phyloP scores from a whole-genome alignment of 495 filamentous ascomycete genomes.

The Parmelia sp. region DNA sequence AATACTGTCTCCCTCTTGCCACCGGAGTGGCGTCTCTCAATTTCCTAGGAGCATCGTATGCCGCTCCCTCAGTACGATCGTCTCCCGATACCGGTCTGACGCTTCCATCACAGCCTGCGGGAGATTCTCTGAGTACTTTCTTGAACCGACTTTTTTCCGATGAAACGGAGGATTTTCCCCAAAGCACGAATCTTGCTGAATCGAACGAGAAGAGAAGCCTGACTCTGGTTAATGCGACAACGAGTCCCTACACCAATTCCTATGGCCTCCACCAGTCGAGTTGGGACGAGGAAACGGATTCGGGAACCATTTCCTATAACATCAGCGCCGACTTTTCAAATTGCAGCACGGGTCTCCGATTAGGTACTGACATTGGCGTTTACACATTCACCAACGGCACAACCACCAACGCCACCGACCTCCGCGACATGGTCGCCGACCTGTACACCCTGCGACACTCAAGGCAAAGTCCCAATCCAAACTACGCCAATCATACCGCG shows the following conservation, averaged over 20 bases:
- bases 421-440: conserved; percentile 12
- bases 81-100: neutral
- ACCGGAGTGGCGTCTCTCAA: neutral
- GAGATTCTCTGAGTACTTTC: neutral
- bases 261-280: conserved; percentile 12
- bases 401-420: conserved; percentile 6
- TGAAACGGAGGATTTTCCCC: neutral
- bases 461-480: neutral
- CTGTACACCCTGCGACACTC: conserved; percentile 12
- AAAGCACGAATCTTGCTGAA: neutral
- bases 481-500: conserved; percentile 17
- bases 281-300: conserved; percentile 7
- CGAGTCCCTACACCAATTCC: neutral
- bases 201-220: neutral
- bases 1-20: neutral
- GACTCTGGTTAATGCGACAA: neutral
- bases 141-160: neutral
- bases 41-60: neutral
- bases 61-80: neutral
- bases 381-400: conserved; percentile 18
- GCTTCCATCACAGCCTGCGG: neutral
- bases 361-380: conserved; percentile 6
- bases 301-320: conserved; percentile 8
- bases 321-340: conserved; percentile 16
- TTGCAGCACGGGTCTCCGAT: conserved; percentile 6